Conservation (phyloP, 257 asterid species). For the Solanum pennellii region DNA sequence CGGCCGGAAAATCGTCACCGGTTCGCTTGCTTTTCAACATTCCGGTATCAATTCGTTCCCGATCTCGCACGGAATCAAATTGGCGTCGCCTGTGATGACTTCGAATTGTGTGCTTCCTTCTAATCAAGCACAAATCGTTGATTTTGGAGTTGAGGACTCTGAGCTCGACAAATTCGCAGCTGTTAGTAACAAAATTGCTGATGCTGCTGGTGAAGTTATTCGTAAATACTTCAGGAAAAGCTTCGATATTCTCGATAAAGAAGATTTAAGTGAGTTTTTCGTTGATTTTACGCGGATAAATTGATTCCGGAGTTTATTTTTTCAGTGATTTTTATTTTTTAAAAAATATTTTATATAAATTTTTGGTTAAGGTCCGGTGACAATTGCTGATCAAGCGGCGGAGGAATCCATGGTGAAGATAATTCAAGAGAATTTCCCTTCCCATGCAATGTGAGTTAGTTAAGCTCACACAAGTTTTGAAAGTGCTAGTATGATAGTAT, state of each 20-base stretch:
- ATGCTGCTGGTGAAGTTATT: conserved; percentile 82
- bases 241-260: conserved; percentile 65
- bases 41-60: neutral
- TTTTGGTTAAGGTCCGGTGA: conserved; percentile 70
- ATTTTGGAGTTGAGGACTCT: conserved; percentile 20
- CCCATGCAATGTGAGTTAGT: conserved; percentile 72
- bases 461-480: neutral
- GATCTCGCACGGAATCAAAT: conserved; percentile 16
- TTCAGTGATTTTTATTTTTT: neutral
- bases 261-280: conserved; percentile 56
- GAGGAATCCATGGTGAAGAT: conserved; percentile 88
- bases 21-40: neutral
- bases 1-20: neutral
- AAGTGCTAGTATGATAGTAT: neutral
- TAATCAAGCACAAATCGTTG: conserved; percentile 5
- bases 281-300: neutral
- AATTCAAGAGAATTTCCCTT: conserved; percentile 55
- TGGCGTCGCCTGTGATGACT: neutral
- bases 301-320: neutral
- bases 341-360: neutral
- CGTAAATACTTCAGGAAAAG: conserved; percentile 75
- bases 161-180: conserved; percentile 53
- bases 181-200: conserved; percentile 67
- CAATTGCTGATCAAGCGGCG: conserved; percentile 88
- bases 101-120: conserved; percentile 15